Evolutionary conservation across 106 monocot species (phyloP), one percentile per base, ranked within the genome.

Genomic region (Platanthera guangdongensis): DNA sequence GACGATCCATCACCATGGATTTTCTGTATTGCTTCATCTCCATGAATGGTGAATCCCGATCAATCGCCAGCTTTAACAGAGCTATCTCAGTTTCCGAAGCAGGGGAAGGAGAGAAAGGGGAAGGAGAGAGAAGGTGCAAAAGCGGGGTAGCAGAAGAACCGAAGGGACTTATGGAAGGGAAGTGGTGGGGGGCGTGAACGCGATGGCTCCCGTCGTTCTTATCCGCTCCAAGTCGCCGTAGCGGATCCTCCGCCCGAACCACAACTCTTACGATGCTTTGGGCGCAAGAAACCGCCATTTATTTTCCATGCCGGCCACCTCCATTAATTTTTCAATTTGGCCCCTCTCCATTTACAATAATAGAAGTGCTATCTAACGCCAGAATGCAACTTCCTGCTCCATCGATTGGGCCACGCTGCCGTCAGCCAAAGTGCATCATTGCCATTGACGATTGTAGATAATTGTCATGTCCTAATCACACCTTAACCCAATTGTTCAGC

Each of bases 181-280:
- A 59, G 21, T 12, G 55, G 55, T 14, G 18, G 18, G 12, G 4
- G 14, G 14, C 4, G 8, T 18, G 50, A 60, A 6, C 4, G 8
- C 21, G 50, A 60, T 65, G 70, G 60, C 71, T 45, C 25, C 51
- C 71, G 76, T 81, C 70, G 85, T 88, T 82, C 85, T 88, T 88
- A 88, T 85, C 88, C 73, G 14, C 77, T 57, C 50, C 19, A 83
- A 82, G 84, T 80, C 82, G 21, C 57, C 22, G 39, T 9, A 14
- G 79, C 82, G 77, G 76, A 52, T 71, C 81, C 75, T n/a, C 8
- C 21, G 48, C 84, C 78, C 69, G 75, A 50, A 60, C 59, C 59
- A 21, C 7, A n/a, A 21, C 18, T 19, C 59, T 75, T 60, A 64
- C 74, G 77, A 88, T 82, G 78, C 84, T 68, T 70, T 53, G 64